Conservation (phyloP, 2,329 filamentous ascomycete genomes). For the Exophiala sideris region DNA sequence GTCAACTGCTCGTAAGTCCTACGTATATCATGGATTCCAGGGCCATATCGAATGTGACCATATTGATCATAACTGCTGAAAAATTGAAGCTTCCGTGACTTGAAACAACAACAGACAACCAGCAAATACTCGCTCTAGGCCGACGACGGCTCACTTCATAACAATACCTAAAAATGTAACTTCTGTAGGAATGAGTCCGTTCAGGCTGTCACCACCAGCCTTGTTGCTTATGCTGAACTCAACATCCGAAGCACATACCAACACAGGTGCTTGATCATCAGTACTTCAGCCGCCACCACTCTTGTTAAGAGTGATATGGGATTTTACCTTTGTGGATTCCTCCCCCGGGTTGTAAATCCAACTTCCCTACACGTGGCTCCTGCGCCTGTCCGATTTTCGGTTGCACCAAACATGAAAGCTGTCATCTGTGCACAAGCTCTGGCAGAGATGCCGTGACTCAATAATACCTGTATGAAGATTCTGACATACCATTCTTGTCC, state of each 20-base stretch:
- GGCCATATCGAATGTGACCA: no score
- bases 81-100: no score
- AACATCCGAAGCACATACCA: not conserved
- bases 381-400: not conserved
- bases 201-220: no score
- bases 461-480: not conserved
- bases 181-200: no score
- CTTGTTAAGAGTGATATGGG: not conserved
- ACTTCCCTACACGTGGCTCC: slow-evolving; percentile 1
- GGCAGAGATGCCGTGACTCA: not conserved
- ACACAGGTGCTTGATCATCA: not conserved
- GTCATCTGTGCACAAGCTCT: not conserved
- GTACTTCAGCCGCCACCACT: not conserved
- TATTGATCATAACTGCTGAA: no score
- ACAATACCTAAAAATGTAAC: no score
- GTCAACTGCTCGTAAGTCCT: no score
- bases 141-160: no score
- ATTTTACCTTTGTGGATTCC: not conserved
- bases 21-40: no score
- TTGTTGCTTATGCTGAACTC: no score
- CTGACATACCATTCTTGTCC: not conserved
- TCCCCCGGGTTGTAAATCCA: not conserved
- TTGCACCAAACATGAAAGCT: not conserved
- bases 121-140: no score
- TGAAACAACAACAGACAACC: no score